These are phyloP conservation scores for Xylaria sp. DNA, from an alignment of 2,329 filamentous ascomycete genomes.

Conservation along the genomic window DNA sequence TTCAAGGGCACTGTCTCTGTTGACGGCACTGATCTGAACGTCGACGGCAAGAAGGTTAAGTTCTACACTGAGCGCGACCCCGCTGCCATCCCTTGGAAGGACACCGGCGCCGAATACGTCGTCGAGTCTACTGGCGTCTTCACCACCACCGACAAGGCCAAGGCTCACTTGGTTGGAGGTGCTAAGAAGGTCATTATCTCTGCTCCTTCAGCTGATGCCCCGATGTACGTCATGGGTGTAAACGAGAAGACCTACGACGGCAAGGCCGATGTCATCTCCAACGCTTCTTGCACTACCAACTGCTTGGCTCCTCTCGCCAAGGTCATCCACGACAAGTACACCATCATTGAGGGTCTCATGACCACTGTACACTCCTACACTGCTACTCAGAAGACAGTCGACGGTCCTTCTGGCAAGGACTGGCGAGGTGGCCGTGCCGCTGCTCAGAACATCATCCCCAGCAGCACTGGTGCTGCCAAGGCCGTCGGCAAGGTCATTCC, in stretches of 20 bases:
- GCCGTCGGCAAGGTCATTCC: constrained; percentile 99
- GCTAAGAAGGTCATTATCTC: constrained; percentile 98
- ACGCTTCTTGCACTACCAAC: constrained; percentile 99
- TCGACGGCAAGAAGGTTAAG: constrained; percentile 94
- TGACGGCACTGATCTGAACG: constrained; percentile 72
- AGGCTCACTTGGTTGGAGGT: constrained; percentile 91
- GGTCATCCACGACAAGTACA: constrained; percentile 98
- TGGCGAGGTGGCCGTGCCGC: constrained; percentile 99
- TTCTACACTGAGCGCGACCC: constrained; percentile 96
- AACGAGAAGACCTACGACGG: constrained; percentile 94
- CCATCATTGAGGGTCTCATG: constrained; percentile 98
- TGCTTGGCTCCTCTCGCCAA: constrained; percentile 99
- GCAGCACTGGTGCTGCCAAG: constrained; percentile 99
- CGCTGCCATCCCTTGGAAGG: constrained; percentile 84
- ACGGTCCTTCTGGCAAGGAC: constrained; percentile 97
- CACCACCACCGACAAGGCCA: constrained; percentile 97
- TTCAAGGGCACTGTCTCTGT: constrained; percentile 92
- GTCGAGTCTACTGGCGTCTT: constrained; percentile 99
- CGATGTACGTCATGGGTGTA: constrained; percentile 99
- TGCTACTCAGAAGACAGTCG: constrained; percentile 99
- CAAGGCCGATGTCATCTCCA: constrained; percentile 92
- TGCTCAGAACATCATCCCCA: constrained; percentile 99
- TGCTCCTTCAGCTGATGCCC: constrained; percentile 90
- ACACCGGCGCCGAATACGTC: constrained; percentile 89
- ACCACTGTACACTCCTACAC: constrained; percentile 99